Conservation (phyloP, 2,329 filamentous ascomycete genomes). For the Venturia nashicola region DNA sequence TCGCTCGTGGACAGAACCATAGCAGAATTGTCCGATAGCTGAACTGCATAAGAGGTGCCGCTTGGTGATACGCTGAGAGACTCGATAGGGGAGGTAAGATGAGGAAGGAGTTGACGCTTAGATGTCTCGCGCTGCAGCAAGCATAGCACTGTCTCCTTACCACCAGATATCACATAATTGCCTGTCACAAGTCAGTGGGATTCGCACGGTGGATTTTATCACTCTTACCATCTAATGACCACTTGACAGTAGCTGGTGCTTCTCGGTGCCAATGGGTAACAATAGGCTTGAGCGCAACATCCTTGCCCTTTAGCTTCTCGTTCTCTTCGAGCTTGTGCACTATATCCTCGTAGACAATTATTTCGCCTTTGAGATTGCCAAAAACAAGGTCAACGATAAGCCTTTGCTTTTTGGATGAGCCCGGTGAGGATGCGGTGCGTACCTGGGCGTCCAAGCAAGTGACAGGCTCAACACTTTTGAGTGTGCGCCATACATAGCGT, state of each 20-base stretch:
- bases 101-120: slow-evolving; percentile 73
- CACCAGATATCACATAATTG: slow-evolving; percentile 89
- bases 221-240: slow-evolving; percentile 72
- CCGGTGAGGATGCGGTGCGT: slow-evolving; percentile 6
- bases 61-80: slow-evolving; percentile 69
- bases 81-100: slow-evolving; percentile 75
- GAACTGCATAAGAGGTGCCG: slow-evolving; percentile 71
- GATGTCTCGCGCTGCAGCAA: slow-evolving; percentile 89
- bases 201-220: slow-evolving; percentile 4
- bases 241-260: slow-evolving; percentile 73
- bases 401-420: slow-evolving; percentile 14
- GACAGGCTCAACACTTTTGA: slow-evolving; percentile 46
- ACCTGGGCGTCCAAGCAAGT: slow-evolving; percentile 52
- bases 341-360: slow-evolving; percentile 72
- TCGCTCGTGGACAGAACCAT: slow-evolving; percentile 87
- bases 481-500: slow-evolving; percentile 1
- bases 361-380: slow-evolving; percentile 63
- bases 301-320: slow-evolving; percentile 30
- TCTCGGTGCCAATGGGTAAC: slow-evolving; percentile 87
- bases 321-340: slow-evolving; percentile 40
- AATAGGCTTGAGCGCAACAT: slow-evolving; percentile 32
- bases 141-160: slow-evolving; percentile 76
- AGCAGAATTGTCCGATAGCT: slow-evolving; percentile 81
- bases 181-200: slow-evolving; percentile 36
- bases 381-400: slow-evolving; percentile 50